phyloP scores from a whole-genome alignment of 371 early-diverging fungal species.

The Apophysomyces elegans region DNA sequence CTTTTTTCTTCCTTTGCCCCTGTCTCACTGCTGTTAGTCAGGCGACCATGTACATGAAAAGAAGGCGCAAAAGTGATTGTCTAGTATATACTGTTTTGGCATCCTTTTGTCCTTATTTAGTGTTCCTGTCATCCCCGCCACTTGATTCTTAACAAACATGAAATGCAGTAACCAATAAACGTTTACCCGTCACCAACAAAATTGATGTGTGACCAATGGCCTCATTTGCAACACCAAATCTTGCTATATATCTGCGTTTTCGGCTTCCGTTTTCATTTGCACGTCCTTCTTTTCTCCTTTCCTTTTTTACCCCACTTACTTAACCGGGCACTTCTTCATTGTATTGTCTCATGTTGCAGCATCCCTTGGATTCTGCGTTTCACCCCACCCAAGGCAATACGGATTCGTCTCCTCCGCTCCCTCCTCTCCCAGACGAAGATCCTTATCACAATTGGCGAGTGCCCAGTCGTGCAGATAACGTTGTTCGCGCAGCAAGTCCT shows the following conservation, averaged over 20 bases:
- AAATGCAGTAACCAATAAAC: too few relatives aligned
- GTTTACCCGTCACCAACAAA: not conserved
- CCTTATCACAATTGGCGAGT: not conserved
- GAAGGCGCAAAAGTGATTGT: not conserved
- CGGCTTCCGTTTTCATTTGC: not conserved
- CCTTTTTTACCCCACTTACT: constrained; percentile 1
- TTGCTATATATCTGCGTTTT: not conserved
- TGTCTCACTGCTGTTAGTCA: too few relatives aligned
- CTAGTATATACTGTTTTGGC: too few relatives aligned
- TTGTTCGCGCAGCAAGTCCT: constrained; percentile 47
- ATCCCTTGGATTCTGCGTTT: constrained; percentile 15
- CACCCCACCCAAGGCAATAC: constrained; percentile 5
- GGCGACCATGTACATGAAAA: too few relatives aligned
- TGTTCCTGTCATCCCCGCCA: too few relatives aligned
- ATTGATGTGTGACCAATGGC: not conserved
- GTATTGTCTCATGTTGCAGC: constrained; percentile 13
- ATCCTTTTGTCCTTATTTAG: too few relatives aligned
- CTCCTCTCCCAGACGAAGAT: constrained; percentile 13
- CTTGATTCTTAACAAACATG: too few relatives aligned
- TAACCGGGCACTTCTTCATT: not conserved
- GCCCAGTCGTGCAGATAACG: constrained; percentile 19
- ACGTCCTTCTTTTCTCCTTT: constrained; percentile 13
- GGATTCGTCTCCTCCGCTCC: constrained; percentile 2
- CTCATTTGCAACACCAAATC: not conserved
- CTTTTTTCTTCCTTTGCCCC: too few relatives aligned